A percentile compares a stretch with the other conserved stretches of the same genome.
These are phyloP conservation scores for Elsinoe necatrix DNA, from an alignment of 2,329 filamentous ascomycete genomes.

Conservation along the genomic window DNA sequence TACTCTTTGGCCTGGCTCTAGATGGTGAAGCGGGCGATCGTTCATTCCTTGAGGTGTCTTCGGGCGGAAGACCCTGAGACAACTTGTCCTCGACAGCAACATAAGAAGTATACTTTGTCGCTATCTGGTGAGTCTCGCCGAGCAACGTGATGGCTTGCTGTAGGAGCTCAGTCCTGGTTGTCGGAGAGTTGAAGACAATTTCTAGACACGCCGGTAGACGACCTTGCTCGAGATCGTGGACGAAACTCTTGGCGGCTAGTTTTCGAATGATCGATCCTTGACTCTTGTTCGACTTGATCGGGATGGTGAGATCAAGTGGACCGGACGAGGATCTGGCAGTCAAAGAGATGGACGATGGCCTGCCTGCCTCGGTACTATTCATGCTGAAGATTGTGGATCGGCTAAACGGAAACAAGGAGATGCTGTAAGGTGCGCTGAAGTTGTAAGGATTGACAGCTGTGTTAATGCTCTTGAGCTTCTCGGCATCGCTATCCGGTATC, in stretches of 20 bases:
- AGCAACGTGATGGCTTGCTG: slow-evolving; percentile 58
- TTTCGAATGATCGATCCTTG: slow-evolving; percentile 56
- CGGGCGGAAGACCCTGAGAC: background rate
- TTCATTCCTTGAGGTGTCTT: background rate
- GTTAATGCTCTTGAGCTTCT: slow-evolving; percentile 44
- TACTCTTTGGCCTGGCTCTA: too few relatives aligned
- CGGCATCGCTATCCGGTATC: slow-evolving; percentile 28
- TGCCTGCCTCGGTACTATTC: slow-evolving; percentile 47
- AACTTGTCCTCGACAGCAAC: slow-evolving; percentile 51
- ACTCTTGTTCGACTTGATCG: slow-evolving; percentile 43
- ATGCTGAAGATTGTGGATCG: slow-evolving; percentile 59
- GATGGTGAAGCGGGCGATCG: too few relatives aligned
- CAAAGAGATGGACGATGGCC: slow-evolving; percentile 45
- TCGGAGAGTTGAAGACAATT: slow-evolving; percentile 28
- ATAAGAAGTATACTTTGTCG: slow-evolving; percentile 64
- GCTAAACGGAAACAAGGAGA: slow-evolving; percentile 58
- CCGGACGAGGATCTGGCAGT: slow-evolving; percentile 50
- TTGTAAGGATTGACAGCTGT: slow-evolving; percentile 49
- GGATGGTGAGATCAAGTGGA: slow-evolving; percentile 56
- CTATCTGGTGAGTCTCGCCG: slow-evolving; percentile 58
- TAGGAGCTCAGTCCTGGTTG: slow-evolving; percentile 39
- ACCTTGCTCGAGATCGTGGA: slow-evolving; percentile 61
- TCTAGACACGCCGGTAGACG: slow-evolving; percentile 50
- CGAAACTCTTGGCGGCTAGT: slow-evolving; percentile 59
- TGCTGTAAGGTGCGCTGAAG: slow-evolving; percentile 56